Evolutionary conservation across 164 flowering plant species (phyloP), one percentile per base, ranked within the genome.

Genomic region (Magnolia officinalis): DNA sequence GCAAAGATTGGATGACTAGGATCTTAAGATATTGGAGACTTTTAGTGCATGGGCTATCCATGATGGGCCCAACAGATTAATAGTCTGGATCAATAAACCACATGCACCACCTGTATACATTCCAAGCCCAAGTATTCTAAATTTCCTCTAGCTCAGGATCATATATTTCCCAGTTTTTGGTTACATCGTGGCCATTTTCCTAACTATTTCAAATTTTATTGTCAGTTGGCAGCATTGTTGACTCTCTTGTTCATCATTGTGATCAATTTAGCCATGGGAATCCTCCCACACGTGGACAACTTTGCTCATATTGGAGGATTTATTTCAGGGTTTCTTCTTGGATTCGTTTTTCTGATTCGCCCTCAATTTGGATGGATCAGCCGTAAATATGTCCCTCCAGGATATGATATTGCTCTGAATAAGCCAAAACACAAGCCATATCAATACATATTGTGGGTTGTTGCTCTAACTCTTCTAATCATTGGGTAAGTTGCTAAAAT

Each of bases 301-400:
- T 96, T 92, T 80, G 98, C 99, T 76, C 99, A 96, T 79, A 87
- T 96, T 70, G 98, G 99, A 84, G 99, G 98, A 68, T 94, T 96
- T 77, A 5, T 86, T 73, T 81, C 99, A 6, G 99, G 98, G 49
- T 91, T 94, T 79, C 88, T 96, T 77, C 90, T 96, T 10, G 99
- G 99, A 19, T 96, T 96, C 79, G 91, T 96, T 75, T 88, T 96
- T 77, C 84, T 96, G 59, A 91, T 96, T 26, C 96, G 95, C 9
- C 99, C 98, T 24, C 99, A 96, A 77, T 92, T 84, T 85, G 94
- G 91, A 79, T 94, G 97, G 93, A 88, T 91, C 71, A 88, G 80
- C 82, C 92, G 85, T 81, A 87, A 84, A 84, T 82, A 83, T 77
- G 72, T 81, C 72, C 81, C 85, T 77, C 78, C 78, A 21, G 87